Base-by-base conservation (phyloP, 2,329 filamentous ascomycete genomes). In the Chaetomium sp. region DNA sequence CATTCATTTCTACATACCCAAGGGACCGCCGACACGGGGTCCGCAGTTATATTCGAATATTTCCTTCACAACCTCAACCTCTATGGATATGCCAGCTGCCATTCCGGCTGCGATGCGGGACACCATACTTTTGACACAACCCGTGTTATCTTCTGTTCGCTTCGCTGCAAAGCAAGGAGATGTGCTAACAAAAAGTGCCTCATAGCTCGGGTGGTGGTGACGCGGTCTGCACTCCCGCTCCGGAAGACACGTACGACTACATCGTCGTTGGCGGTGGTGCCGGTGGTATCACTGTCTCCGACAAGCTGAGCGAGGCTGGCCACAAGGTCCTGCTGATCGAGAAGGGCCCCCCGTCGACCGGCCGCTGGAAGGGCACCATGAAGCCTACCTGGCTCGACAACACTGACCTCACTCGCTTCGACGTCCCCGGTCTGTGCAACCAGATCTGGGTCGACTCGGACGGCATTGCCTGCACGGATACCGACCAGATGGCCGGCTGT, bases 401-500 rank as follows among this genome's bases (percentile, higher is more conserved):
- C 38, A 81, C 79, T 14, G 81, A 82, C 40, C 67, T 88, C 37
- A 88, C 85, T 6, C 82, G 85, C 49, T 88, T 89, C 63, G 86
- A 89, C 64, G 80, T 88, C 5, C 86, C 86, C 0, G 84, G 85
- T 53, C 79, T 88, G 57, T 87, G 83, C 68, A 88, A 88, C 67
- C 75, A 87, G 69, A 86, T 89, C 61, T 87, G 83, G 79, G 71
- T 75, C 4, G 78, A 86, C 64, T 82, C 80, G 8, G 74, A 74
- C 4, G 84, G 82, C 34, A 82, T 87, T 62, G 79, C 81, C 38
- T 89, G 86, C 69, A 78, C 77, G 1, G 86, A 89, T 67, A 83
- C 81, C n/a, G 84, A 86, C 59, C 82, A 86, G 64, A 87, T 88
- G 83, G 83, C 84, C 10, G 86, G 85, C 11, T 89, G 86, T 59